Percentiles rank a stretch among this genome's conserved stretches.
phyloP scores from a whole-genome alignment of 306 rosid genomes.

The Spatholobus suberectus region DNA sequence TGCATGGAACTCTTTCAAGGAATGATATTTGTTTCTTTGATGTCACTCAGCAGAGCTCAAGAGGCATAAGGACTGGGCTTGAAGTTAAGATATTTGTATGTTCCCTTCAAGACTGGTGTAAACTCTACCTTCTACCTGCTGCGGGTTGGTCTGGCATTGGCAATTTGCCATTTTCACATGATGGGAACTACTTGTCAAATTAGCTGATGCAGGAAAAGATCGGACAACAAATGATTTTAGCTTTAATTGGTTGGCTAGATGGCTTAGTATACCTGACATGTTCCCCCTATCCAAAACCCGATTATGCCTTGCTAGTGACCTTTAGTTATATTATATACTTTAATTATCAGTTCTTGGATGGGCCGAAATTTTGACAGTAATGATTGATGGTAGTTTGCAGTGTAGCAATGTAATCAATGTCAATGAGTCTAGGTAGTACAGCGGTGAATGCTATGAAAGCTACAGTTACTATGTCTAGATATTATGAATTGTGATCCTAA shows the following conservation, averaged over 20 bases:
- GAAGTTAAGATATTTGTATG: constrained; percentile 20
- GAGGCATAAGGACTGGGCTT: constrained; percentile 14
- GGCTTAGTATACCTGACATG: constrained; percentile 8
- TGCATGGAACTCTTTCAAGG: neutral
- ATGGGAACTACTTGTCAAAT: constrained; percentile 32
- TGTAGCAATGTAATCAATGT: constrained; percentile 21
- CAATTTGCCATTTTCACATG: constrained; percentile 27
- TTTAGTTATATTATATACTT: constrained; percentile 16
- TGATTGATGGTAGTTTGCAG: constrained; percentile 14
- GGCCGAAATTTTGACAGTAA: constrained; percentile 10
- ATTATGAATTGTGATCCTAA: constrained; percentile 12
- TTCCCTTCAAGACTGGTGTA: constrained; percentile 1
- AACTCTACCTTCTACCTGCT: constrained; percentile 8
- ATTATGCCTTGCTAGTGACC: constrained; percentile 15
- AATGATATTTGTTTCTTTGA: constrained; percentile 31
- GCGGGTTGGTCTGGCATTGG: constrained; percentile 4
- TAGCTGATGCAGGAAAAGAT: constrained; percentile 31
- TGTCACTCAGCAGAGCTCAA: constrained; percentile 22
- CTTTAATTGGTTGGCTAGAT: constrained; percentile 23
- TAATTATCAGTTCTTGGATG: constrained; percentile 21
- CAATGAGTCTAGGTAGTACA: constrained; percentile 20
- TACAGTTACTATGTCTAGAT: constrained; percentile 30
- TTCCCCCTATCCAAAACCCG: neutral
- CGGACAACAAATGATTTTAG: constrained; percentile 26
- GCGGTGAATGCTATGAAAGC: constrained; percentile 26